Evolutionary conservation across 1,139 yeast genomes (phyloP), one percentile per base, ranked within the genome.

Genomic region (Yamadazyma siamensis): DNA sequence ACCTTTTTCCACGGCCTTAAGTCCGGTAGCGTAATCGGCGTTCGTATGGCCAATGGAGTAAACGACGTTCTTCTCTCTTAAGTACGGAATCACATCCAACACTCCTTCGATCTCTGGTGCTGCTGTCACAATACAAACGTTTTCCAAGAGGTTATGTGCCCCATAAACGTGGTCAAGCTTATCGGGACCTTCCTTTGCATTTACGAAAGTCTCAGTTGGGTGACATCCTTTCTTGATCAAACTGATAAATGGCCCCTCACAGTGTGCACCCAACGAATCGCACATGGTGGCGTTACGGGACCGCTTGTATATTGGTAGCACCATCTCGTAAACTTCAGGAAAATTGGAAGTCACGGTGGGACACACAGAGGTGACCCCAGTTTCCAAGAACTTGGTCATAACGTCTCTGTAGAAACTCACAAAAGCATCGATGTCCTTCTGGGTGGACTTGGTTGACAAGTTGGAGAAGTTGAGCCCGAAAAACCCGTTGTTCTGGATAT

Each of bases 31-130:
- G 46, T 70, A 73, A 40, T 65, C 69, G 23, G 77, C 59, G 45
- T 59, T 65, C 10, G 81, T 71, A 49, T 77, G 84, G 23, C 84
- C 84, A 35, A 77, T 65, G 9, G 81, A 67, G 35, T 70, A 73
- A 6, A 65, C 61, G 29, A 74, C 54, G 32, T 59, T 49, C 29
- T 57, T 54, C 26, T 49, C 40, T 25, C 43, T 52, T 24, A 77
- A 51, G 17, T 51, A 51, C 1, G 77, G 69, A 28, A 77, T 75
- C 11, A 64, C 43, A 14, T 68, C 75, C 44, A 75, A 53, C 8
- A 75, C 67, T 6, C 81, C 81, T 4, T 67, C 70, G 27, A 74
- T 61, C 47, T 77, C 83, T 1, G 83, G 82, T 11, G 83, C 83
- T 4, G 77, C 79, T 4, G 84, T 77, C 35, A 77, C 58, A 29